phyloP scores from a whole-genome alignment of 73 alveolate species.

The Stentor roeselii region DNA sequence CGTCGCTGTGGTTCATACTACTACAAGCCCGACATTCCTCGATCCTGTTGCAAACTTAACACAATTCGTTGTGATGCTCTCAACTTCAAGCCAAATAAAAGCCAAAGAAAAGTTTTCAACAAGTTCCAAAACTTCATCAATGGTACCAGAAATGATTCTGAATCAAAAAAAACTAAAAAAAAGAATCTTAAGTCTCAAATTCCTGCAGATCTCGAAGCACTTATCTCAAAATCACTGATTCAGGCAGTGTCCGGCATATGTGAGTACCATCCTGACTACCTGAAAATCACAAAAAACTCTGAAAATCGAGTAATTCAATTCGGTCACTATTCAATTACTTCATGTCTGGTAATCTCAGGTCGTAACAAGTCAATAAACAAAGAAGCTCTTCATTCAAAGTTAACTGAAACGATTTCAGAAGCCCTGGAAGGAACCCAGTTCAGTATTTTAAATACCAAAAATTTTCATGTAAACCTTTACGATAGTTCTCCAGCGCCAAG shows the following conservation, averaged over 20 bases:
- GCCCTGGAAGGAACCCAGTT: background rate
- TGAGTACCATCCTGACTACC: background rate
- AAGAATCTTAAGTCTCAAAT: no score
- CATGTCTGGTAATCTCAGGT: background rate
- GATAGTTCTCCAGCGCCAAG: background rate
- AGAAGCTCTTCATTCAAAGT: background rate
- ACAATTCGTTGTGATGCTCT: background rate
- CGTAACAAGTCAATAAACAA: background rate
- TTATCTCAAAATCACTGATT: background rate
- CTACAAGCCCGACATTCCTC: conserved; percentile 17
- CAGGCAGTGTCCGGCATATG: background rate
- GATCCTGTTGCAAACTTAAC: conserved; percentile 17
- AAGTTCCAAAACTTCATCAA: conserved; percentile 1
- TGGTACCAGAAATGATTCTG: background rate
- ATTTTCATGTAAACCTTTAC: background rate
- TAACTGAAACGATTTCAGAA: background rate
- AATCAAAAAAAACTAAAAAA: background rate
- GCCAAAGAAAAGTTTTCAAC: background rate
- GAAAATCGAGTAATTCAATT: background rate
- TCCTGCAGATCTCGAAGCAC: background rate
- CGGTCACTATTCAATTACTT: conserved; percentile 15
- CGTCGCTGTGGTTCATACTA: conserved; percentile 6
- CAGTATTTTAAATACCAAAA: no score
- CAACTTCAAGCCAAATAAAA: conserved; percentile 7
- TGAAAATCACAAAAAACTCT: conserved; percentile 11